Conservation (phyloP, 2,329 filamentous ascomycete species). For the Hypoxylon sp. region DNA sequence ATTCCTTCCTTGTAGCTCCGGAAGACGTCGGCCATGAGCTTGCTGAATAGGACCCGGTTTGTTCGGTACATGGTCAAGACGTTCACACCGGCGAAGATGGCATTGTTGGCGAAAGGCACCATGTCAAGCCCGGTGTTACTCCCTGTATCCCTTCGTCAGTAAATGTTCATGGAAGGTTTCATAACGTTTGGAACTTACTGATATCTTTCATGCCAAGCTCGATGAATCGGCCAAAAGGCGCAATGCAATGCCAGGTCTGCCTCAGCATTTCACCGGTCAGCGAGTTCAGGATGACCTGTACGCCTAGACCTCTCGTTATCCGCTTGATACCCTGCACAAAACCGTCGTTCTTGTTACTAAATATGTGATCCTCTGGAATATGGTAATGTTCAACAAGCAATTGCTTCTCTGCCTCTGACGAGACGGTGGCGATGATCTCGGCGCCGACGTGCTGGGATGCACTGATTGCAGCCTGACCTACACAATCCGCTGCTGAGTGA, state of each 20-base stretch:
- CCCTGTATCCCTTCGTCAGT: conserved; percentile 23
- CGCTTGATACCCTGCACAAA: conserved; percentile 51
- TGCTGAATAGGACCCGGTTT: conserved; percentile 46
- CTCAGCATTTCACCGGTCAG: conserved; percentile 48
- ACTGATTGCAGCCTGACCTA: conserved; percentile 48
- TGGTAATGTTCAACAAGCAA: conserved; percentile 46
- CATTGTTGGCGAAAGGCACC: conserved; percentile 50
- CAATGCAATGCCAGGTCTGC: conserved; percentile 51
- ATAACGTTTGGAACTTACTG: conserved; percentile 17
- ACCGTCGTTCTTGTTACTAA: conserved; percentile 48
- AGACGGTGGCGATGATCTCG: conserved; percentile 47
- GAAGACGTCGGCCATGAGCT: conserved; percentile 47
- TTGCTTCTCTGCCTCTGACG: conserved; percentile 48
- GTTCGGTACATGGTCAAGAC: conserved; percentile 50
- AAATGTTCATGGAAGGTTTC: neutral
- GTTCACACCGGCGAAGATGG: conserved; percentile 49
- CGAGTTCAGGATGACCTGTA: conserved; percentile 47
- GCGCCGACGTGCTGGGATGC: conserved; percentile 49
- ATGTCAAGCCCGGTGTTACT: conserved; percentile 50
- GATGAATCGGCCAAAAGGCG: conserved; percentile 49
- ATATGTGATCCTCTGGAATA: conserved; percentile 48
- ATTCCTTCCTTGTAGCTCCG: conserved; percentile 45
- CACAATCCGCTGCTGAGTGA: conserved; percentile 47
- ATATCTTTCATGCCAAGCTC: conserved; percentile 50
- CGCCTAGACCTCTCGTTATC: conserved; percentile 46